Evolutionary conservation across 257 asterid genomes (phyloP).

Genomic region (Solanum appendiculatum): DNA sequence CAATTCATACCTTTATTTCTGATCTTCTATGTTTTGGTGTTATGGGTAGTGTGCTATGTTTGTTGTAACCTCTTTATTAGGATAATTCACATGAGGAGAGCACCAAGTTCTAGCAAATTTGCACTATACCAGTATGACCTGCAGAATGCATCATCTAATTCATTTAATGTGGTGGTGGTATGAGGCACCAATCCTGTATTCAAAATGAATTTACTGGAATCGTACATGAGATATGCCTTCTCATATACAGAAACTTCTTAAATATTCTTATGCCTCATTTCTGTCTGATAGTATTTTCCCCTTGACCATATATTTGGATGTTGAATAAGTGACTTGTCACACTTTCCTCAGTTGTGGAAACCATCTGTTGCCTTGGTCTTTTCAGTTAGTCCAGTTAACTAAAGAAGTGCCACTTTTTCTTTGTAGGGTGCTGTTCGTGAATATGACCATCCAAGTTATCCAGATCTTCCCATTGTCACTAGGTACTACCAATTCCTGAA

Average conservation of each 20-base stretch:
- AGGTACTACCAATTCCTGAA: constrained; percentile 33
- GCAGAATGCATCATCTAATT: not conserved
- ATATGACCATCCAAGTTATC: constrained; percentile 44
- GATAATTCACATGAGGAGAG: not conserved
- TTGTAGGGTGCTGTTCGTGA: constrained; percentile 50
- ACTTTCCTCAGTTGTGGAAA: not conserved
- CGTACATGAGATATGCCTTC: not conserved
- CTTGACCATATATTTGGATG: not conserved
- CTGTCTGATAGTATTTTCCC: not conserved
- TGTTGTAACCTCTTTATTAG: not conserved
- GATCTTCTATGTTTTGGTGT: not conserved
- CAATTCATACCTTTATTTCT: not conserved
- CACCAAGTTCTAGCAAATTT: not conserved
- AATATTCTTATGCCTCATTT: not conserved
- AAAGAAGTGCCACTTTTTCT: not conserved
- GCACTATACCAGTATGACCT: not conserved
- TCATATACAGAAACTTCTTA: not conserved
- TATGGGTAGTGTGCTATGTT: not conserved
- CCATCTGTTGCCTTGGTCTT: not conserved
- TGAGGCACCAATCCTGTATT: not conserved
- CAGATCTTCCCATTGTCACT: constrained; percentile 33
- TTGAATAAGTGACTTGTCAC: not conserved
- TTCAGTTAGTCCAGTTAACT: not conserved
- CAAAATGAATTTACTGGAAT: not conserved
- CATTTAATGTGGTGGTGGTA: not conserved